A percentile compares a stretch with the other conserved stretches of the same genome.
These are phyloP conservation scores for Sporobolus alterniflorus DNA, from an alignment of 202 grass and related monocot genomes.

Conservation along the genomic window DNA sequence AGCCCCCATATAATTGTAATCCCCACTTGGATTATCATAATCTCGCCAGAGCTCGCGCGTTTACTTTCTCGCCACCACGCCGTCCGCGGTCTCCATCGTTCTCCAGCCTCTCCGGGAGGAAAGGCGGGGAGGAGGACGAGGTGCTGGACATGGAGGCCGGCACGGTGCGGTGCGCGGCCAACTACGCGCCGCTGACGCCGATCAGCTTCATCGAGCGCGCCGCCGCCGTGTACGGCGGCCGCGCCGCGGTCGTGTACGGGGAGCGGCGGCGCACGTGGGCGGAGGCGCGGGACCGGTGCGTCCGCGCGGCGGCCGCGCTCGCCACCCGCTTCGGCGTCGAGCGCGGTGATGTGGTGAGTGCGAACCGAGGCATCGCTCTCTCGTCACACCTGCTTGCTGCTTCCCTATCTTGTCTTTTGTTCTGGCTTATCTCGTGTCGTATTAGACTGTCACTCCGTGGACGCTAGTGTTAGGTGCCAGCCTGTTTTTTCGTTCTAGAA, in stretches of 20 bases:
- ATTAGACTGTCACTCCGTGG: background rate
- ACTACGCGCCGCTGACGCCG: slow-evolving; percentile 75
- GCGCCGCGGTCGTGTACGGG: slow-evolving; percentile 54
- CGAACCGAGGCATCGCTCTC: background rate
- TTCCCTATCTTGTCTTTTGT: background rate
- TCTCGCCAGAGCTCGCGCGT: background rate
- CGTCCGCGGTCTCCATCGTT: background rate
- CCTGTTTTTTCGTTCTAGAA: background rate
- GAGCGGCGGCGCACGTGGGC: slow-evolving; percentile 56
- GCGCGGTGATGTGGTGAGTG: slow-evolving; percentile 66
- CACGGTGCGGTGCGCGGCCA: slow-evolving; percentile 66
- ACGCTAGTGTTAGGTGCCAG: background rate
- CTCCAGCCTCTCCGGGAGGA: slow-evolving; percentile 21
- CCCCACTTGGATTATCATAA: slow-evolving; percentile 13
- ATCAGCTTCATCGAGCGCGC: slow-evolving; percentile 82
- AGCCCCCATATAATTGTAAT: background rate
- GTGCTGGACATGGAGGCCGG: slow-evolving; percentile 63
- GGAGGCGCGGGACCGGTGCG: slow-evolving; percentile 60
- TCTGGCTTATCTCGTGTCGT: background rate
- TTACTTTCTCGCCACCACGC: background rate
- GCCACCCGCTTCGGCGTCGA: slow-evolving; percentile 49
- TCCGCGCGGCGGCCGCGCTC: slow-evolving; percentile 67
- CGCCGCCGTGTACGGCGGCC: slow-evolving; percentile 56
- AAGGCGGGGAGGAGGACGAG: background rate
- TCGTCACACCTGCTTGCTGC: background rate